These are phyloP conservation scores for Bretziella fagacearum DNA, from an alignment of 2,329 filamentous ascomycete species.

Conservation along the genomic window DNA sequence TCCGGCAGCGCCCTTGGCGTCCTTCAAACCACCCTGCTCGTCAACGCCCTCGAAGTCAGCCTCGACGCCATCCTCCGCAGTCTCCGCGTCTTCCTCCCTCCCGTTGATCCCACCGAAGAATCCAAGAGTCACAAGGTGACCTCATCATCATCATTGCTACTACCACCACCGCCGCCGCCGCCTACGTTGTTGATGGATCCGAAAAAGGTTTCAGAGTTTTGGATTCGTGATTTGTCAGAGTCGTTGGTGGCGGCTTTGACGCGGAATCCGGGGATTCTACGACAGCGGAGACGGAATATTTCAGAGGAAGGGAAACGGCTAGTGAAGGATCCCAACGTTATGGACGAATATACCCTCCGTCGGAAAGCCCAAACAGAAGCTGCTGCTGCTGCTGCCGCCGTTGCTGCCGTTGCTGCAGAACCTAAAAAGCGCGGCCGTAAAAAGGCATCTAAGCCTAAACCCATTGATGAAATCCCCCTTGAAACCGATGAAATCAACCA, in stretches of 20 bases:
- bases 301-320: background rate
- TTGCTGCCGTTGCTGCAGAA: background rate
- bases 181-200: background rate
- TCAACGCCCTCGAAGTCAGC: conserved; percentile 9
- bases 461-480: no score
- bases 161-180: background rate
- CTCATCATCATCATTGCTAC: no score
- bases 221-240: conserved; percentile 6
- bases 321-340: no score
- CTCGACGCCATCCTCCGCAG: conserved; percentile 3
- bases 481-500: background rate
- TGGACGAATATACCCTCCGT: background rate
- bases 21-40: conserved; percentile 6
- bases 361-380: no score
- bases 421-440: background rate
- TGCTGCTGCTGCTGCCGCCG: background rate
- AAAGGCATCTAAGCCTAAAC: background rate
- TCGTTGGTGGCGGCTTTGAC: background rate
- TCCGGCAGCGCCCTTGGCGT: background rate
- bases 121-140: background rate
- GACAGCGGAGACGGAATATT: background rate
- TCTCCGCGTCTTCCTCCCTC: background rate
- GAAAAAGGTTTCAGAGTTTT: conserved; percentile 7
- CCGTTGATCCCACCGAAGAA: background rate
- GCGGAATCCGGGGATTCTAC: background rate